Base-by-base conservation (phyloP, 305 asterid species). In the Rubia tinctorum region DNA sequence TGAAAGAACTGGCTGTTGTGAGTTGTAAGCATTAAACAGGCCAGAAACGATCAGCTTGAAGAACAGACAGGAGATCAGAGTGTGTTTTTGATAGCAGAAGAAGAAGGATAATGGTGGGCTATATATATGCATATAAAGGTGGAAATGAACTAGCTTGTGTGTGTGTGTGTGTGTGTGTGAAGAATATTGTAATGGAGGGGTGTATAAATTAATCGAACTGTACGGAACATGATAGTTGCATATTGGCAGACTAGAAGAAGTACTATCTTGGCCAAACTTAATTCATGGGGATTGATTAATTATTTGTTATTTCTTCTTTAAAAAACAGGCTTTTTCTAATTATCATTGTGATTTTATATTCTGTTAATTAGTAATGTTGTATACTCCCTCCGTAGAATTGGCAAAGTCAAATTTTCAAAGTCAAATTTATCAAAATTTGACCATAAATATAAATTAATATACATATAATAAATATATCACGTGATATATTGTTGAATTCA, bases 191-290 rank as follows among this genome's bases (percentile, higher is more conserved):
- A 34, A 34, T 1, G 76, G 76, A 45, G 81, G 83, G 76, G 76
- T 79, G 81, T 13, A 66, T 30, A 78, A 82, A 27, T 55, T 30
- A n/a, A 23, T 59, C 60, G 71, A 66, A 27, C 15, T 22, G 73
- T 76, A 79, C 72, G 69, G 75, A 73, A 56, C 45, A 74, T 79
- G 78, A 87, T 86, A 81, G 84, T 87, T 84, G 76, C 65, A 51
- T 39, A 53, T 80, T 74, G 73, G 81, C 23, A 73, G 83, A 85
- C 86, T 78, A 68, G n/a, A n/a, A 25, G 14, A 61, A 61, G 42
- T 30, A 40, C 43, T 18, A 70, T 77, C 47, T 37, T 73, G 85
- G 73, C 72, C 74, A 34, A 74, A 44, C 13, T 39, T 34, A 66
- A 66, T 27, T 27, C 22, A 63, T 3, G 27, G 44, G 68, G 45